These are phyloP conservation scores for Mycocentrospora acerina DNA, from an alignment of 2,329 filamentous ascomycete genomes.

Conservation along the genomic window DNA sequence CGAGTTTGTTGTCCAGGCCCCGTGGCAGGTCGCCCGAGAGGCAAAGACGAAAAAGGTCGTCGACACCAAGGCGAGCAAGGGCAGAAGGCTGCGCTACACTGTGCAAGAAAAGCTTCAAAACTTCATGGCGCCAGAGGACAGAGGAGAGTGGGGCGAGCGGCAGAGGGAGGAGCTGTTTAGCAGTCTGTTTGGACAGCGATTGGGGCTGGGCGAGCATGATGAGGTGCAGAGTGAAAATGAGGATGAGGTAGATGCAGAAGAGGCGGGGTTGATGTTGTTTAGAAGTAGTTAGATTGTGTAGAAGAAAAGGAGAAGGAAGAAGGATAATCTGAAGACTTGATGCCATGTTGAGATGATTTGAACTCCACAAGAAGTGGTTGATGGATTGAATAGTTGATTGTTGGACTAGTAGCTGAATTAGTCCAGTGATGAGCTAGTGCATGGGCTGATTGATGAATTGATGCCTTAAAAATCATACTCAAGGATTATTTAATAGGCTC, in stretches of 20 bases:
- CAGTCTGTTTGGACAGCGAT: conserved; percentile 51
- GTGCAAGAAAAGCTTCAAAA: conserved; percentile 97
- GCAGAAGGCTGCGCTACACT: conserved; percentile 88
- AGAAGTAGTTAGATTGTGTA: too few species aligned
- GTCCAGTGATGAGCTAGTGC: too few species aligned
- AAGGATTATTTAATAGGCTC: too few species aligned
- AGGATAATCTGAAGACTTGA: too few species aligned
- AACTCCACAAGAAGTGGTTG: too few species aligned
- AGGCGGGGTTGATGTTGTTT: conserved; percentile 44
- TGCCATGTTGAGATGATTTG: too few species aligned
- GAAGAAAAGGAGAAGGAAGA: too few species aligned
- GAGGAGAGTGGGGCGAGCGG: conserved; percentile 74
- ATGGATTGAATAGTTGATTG: too few species aligned
- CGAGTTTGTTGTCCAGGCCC: conserved; percentile 48
- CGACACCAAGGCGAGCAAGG: conserved; percentile 93
- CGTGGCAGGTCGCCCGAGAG: conserved; percentile 69
- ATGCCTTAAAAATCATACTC: too few species aligned
- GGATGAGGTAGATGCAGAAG: conserved; percentile 38
- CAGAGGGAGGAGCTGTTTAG: conserved; percentile 68
- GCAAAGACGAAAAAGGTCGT: conserved; percentile 83
- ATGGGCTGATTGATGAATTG: too few species aligned
- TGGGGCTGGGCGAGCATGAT: conserved; percentile 48
- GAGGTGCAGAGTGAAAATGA: conserved; percentile 39
- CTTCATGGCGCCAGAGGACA: conserved; percentile 92
- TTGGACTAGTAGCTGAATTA: too few species aligned